Base-by-base conservation (phyloP, 768 basidiomycete species). In the Rhodotorula diobovata region DNA sequence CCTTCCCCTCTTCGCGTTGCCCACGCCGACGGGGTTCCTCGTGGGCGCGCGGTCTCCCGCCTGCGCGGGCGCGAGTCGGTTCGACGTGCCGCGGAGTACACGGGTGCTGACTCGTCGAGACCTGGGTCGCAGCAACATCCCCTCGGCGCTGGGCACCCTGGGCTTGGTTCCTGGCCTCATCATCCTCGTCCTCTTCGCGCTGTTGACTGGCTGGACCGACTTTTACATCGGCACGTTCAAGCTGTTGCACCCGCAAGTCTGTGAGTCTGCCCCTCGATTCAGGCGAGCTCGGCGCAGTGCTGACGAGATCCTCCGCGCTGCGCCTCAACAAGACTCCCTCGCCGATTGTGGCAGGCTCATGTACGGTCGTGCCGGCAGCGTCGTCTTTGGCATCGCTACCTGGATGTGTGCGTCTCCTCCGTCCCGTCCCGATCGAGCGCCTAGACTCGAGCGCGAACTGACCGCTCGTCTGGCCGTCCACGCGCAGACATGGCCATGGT, bases 401-500 rank as follows among this genome's bases (percentile, higher is more conserved):
- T 73, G 67, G 67, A 68, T 73, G 35, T 34, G 56, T 41, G 48
- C 53, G 66, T 56, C 14, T 18, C 12, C 35, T 25, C 16, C 21
- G 54, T 6, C 28, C 50, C 16, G n/a, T 63, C 28, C 10, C 51
- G 25, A 53, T 9, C 23, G 48, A 50, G 48, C 25, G 8, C 8
- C 48, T 9, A 6, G 23, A 25, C 1, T 28, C 25, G 23, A 25
- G 11, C 23, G 23, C 25, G 48, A 50, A 23, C 48, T 46, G 25
- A 50, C 23, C 48, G 6, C 25, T 11, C 25, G 23, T 28, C 14
- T 21, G 32, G 23, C 35, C 12, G 48, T 12, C 41, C 48, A 32
- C 62, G 8, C 25, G 6, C 61, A 62, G 61, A 53, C 63, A 66
- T 65, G 51, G 73, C 72, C 50, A 74, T 68, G 56, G 71, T 76